Conservation (phyloP, 2,329 filamentous ascomycete genomes). For the Celoporthe dispersa region DNA sequence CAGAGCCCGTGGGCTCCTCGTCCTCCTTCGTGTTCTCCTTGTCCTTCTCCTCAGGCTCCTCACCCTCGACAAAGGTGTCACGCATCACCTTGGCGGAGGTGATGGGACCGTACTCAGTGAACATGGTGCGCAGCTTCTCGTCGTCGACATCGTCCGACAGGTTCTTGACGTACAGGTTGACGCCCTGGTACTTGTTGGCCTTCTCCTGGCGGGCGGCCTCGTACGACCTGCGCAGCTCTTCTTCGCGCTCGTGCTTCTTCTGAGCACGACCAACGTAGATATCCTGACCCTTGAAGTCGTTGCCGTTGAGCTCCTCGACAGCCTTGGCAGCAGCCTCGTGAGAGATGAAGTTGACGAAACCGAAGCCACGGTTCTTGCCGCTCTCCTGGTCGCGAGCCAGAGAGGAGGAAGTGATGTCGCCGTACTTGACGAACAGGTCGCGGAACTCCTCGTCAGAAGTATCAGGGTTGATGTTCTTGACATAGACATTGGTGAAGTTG, state of each 20-base stretch:
- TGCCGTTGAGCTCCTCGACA: constrained; percentile 89
- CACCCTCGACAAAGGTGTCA: constrained; percentile 67
- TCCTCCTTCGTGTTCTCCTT: constrained; percentile 56
- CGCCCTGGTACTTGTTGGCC: constrained; percentile 98
- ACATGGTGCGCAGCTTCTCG: constrained; percentile 94
- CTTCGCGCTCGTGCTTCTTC: constrained; percentile 99
- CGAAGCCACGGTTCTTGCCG: constrained; percentile 93
- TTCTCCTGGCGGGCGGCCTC: constrained; percentile 97
- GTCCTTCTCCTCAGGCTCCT: constrained; percentile 57
- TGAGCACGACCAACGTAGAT: constrained; percentile 97
- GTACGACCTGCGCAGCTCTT: constrained; percentile 98
- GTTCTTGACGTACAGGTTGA: constrained; percentile 99
- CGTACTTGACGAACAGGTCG: constrained; percentile 86
- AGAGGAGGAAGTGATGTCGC: constrained; percentile 93
- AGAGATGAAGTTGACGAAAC: constrained; percentile 93
- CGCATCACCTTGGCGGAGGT: constrained; percentile 99
- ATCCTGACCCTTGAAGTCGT: constrained; percentile 91
- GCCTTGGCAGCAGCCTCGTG: constrained; percentile 86
- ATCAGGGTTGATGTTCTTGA: constrained; percentile 93
- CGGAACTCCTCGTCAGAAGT: constrained; percentile 94
- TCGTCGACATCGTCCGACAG: constrained; percentile 96
- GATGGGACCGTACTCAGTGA: constrained; percentile 88
- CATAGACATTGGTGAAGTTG: constrained; percentile 99
- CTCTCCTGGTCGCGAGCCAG: constrained; percentile 83
- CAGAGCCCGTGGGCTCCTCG: constrained; percentile 48